Evolutionary conservation across 345 rosid genomes (phyloP).

Genomic region (Bruguiera sexangula): DNA sequence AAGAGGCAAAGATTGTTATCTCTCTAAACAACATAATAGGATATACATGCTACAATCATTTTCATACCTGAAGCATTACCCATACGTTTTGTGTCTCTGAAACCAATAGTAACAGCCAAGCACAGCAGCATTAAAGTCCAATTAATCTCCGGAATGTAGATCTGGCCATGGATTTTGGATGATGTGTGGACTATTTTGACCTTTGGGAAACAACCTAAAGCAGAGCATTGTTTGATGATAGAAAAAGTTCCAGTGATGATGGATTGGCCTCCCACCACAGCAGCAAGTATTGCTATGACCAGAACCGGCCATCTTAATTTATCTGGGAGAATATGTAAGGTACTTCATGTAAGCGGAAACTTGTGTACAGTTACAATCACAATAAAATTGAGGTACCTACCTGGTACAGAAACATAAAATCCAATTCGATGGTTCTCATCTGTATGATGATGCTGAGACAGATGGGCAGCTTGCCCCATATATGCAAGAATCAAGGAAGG

Average conservation of each 20-base stretch:
- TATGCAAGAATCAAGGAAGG: conserved; percentile 88
- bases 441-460: conserved; percentile 55
- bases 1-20: no score
- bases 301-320: conserved; percentile 84
- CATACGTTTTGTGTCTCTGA: conserved; percentile 71
- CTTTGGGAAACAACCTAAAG: conserved; percentile 80
- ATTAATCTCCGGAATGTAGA: conserved; percentile 90
- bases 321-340: conserved; percentile 39
- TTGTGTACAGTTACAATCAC: conserved; percentile 3
- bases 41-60: neutral
- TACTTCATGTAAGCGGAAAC: conserved; percentile 17
- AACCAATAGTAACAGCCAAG: conserved; percentile 89
- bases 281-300: conserved; percentile 85
- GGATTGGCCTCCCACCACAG: conserved; percentile 94
- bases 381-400: conserved; percentile 36
- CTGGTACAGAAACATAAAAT: conserved; percentile 89
- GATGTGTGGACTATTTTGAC: conserved; percentile 92
- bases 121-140: conserved; percentile 86
- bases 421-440: conserved; percentile 50
- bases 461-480: conserved; percentile 96
- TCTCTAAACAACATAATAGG: no score
- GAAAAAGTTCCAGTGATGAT: conserved; percentile 93
- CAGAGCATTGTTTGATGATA: conserved; percentile 81
- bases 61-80: conserved; percentile 87
- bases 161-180: conserved; percentile 86